A percentile compares a stretch with the other conserved stretches of the same genome.
Evolutionary conservation across 345 rosid genomes (phyloP).

Genomic region (Erodium maritimum): DNA sequence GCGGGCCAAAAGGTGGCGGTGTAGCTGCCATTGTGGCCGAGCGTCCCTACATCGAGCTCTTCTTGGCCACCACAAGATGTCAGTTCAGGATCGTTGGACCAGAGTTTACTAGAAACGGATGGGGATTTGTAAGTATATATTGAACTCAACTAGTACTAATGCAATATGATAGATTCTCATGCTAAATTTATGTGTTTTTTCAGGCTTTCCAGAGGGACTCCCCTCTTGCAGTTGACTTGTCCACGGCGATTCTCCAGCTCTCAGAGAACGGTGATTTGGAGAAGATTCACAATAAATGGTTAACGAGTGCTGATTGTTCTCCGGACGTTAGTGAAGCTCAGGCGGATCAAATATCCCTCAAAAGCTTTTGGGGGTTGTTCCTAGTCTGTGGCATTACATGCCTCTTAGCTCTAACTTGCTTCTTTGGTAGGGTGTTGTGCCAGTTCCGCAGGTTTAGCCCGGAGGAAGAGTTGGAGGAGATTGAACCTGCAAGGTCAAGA

Average conservation of each 20-base stretch:
- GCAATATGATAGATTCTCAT: not conserved
- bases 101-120: conserved; percentile 81
- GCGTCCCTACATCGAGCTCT: conserved; percentile 73
- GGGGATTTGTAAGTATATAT: conserved; percentile 87
- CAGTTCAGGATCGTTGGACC: conserved; percentile 64
- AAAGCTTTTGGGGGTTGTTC: conserved; percentile 88
- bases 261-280: conserved; percentile 83
- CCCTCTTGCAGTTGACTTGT: conserved; percentile 79
- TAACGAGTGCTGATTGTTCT: conserved; percentile 33
- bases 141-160: not conserved
- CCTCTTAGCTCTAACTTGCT: conserved; percentile 36
- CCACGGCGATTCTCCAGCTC: conserved; percentile 76
- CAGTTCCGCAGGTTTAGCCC: conserved; percentile 53
- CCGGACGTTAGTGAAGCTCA: conserved; percentile 21
- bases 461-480: conserved; percentile 33
- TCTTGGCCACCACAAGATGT: conserved; percentile 55
- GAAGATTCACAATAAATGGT: conserved; percentile 71
- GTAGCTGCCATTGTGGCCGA: conserved; percentile 94
- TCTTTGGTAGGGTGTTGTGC: conserved; percentile 38
- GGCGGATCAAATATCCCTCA: conserved; percentile 38
- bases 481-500: conserved; percentile 35
- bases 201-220: conserved; percentile 95
- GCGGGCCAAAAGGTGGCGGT: conserved; percentile 56
- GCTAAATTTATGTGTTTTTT: not conserved
- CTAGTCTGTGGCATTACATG: conserved; percentile 63